Percentiles rank a stretch among this genome's conserved stretches.
Conservation (phyloP, 2,329 filamentous ascomycete genomes). For the Penicillium crustosum region DNA sequence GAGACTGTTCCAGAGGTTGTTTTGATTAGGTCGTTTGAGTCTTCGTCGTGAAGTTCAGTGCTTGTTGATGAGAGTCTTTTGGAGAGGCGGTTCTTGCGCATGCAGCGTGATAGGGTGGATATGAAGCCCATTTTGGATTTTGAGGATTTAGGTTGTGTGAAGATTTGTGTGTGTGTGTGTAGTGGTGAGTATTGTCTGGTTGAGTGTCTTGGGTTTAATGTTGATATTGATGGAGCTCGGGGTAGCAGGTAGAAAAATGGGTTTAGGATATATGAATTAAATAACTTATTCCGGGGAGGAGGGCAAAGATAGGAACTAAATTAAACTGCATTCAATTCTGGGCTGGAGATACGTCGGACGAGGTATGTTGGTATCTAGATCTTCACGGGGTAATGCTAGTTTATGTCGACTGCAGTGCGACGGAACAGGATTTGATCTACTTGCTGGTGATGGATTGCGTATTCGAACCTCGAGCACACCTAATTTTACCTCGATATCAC, state of each 20-base stretch:
- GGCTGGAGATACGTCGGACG: not conserved
- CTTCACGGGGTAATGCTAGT: constrained; percentile 1
- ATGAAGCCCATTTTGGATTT: constrained; percentile 23
- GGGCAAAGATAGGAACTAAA: not conserved
- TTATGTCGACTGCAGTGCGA: not conserved
- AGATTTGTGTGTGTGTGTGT: not conserved
- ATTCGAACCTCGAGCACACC: not conserved
- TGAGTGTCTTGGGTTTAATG: not conserved
- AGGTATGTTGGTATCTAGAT: constrained; percentile 8
- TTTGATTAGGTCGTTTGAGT: constrained; percentile 24
- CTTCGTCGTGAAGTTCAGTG: constrained; percentile 19
- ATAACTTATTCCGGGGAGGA: not conserved
- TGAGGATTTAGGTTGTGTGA: not conserved
- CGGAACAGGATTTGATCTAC: not conserved
- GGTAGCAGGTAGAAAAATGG: not conserved
- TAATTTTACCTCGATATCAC: not conserved
- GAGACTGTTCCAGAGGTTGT: constrained; percentile 16
- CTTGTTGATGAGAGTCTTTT: constrained; percentile 16
- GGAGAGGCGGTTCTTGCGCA: constrained; percentile 20
- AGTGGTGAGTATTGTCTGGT: not conserved
- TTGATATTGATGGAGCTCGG: not conserved
- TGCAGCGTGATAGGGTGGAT: constrained; percentile 16
- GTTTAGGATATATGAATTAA: not conserved
- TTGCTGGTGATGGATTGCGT: not conserved
- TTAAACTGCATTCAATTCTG: not conserved